Evolutionary conservation across 75 land plant species (phyloP).

Genomic region (Adiantum capillusveneris): DNA sequence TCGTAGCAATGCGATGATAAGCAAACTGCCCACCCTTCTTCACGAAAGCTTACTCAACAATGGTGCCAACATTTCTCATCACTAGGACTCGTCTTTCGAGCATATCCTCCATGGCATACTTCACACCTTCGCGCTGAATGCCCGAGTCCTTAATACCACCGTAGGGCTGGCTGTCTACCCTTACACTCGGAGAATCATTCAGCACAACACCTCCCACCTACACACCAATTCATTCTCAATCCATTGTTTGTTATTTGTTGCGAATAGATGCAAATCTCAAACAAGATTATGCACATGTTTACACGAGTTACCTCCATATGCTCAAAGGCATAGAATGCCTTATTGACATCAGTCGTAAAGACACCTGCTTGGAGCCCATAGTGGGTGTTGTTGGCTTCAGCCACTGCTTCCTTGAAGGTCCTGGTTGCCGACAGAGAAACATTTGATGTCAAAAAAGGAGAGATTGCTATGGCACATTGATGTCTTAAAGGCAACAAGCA

Average conservation of each 20-base stretch:
- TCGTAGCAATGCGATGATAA: too few relatives aligned
- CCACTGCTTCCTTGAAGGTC: conserved; percentile 35
- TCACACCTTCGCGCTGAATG: conserved; percentile 36
- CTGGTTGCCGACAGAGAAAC: conserved; percentile 9
- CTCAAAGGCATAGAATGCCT: conserved; percentile 44
- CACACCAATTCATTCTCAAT: too few relatives aligned
- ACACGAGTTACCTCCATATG: conserved; percentile 36
- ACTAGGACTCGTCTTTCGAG: conserved; percentile 33
- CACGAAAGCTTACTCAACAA: too few relatives aligned
- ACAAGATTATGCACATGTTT: too few relatives aligned
- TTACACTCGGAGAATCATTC: conserved; percentile 34
- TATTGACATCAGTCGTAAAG: conserved; percentile 34
- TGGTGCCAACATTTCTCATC: conserved; percentile 31
- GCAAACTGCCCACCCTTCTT: too few relatives aligned
- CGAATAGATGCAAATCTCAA: too few relatives aligned
- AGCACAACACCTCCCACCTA: conserved; percentile 36
- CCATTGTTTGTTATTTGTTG: too few relatives aligned
- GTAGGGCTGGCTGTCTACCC: conserved; percentile 42
- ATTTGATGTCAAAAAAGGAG: not conserved
- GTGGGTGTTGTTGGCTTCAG: conserved; percentile 32
- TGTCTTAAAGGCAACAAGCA: too few relatives aligned
- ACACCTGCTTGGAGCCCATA: conserved; percentile 37
- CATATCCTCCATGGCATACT: conserved; percentile 45
- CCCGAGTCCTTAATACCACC: conserved; percentile 42
- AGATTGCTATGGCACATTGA: too few relatives aligned